Conservation (phyloP, 2,329 filamentous ascomycete genomes). For the Dryadomyces quercivorus region DNA sequence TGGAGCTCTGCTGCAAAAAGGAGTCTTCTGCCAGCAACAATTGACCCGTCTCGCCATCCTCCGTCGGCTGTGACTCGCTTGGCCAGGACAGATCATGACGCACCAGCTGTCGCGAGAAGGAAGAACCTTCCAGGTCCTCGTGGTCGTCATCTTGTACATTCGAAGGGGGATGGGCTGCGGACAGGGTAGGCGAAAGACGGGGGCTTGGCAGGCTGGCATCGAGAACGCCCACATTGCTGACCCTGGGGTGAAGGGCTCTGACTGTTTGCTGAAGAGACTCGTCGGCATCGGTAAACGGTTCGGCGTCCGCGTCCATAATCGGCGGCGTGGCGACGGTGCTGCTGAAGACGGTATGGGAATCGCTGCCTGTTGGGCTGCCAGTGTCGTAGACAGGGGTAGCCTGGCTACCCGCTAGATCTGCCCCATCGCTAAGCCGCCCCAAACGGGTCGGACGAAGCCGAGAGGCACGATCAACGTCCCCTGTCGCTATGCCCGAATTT, state of each 20-base stretch:
- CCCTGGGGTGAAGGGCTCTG: constrained; percentile 33
- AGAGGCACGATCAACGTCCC: constrained; percentile 21
- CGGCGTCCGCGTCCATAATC: constrained; percentile 59
- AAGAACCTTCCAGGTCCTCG: constrained; percentile 27
- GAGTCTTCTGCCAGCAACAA: constrained; percentile 4
- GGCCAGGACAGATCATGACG: constrained; percentile 22
- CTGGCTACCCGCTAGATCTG: constrained; percentile 30
- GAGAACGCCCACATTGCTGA: constrained; percentile 63
- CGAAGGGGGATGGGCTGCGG: constrained; percentile 45
- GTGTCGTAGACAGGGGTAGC: constrained; percentile 30
- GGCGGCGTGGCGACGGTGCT: constrained; percentile 61
- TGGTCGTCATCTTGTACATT: constrained; percentile 30
- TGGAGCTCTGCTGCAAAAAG: constrained; percentile 6
- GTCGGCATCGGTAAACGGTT: constrained; percentile 42
- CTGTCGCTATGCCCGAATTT: constrained; percentile 31
- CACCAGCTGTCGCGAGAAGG: constrained; percentile 19
- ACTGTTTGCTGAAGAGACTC: constrained; percentile 34
- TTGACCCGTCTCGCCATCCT: constrained; percentile 19
- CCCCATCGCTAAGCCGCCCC: constrained; percentile 30
- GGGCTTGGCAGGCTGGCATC: constrained; percentile 92
- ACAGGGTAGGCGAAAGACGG: constrained; percentile 81
- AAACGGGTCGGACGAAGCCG: constrained; percentile 28
- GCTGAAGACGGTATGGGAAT: constrained; percentile 47
- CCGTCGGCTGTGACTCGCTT: constrained; percentile 29
- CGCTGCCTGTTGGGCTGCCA: constrained; percentile 39